Percentiles rank a stretch among this genome's conserved stretches.
phyloP scores from a whole-genome alignment of 208 protist species.

The Trypanosoma scelopori region DNA sequence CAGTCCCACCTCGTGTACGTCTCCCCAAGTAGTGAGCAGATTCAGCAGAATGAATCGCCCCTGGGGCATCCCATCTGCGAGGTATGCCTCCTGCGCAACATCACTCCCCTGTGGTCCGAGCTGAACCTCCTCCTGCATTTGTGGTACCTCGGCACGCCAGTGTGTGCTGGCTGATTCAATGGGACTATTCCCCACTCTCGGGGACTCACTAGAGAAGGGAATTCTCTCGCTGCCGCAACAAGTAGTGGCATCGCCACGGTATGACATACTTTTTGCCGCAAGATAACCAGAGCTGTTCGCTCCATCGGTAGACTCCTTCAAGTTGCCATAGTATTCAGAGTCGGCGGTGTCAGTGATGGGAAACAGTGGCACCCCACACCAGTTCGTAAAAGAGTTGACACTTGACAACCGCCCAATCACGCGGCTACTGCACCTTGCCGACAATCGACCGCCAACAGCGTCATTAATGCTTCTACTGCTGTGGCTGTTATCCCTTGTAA shows the following conservation, averaged over 20 bases:
- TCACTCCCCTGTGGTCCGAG: background rate
- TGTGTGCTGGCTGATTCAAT: background rate
- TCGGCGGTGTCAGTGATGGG: background rate
- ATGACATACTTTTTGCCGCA: background rate
- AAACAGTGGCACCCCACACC: too few relatives aligned
- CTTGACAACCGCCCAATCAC: background rate
- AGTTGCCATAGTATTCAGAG: too few relatives aligned
- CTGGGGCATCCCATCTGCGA: slow-evolving; percentile 44
- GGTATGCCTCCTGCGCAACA: slow-evolving; percentile 28
- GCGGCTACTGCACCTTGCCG: background rate
- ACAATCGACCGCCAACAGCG: background rate
- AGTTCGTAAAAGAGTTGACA: background rate
- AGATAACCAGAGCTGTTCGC: background rate
- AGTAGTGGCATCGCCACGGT: background rate
- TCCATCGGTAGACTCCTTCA: background rate
- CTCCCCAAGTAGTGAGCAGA: slow-evolving; percentile 87
- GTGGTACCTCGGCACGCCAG: too few relatives aligned
- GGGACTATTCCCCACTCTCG: background rate
- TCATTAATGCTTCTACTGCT: background rate
- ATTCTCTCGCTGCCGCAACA: background rate
- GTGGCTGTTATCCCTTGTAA: background rate
- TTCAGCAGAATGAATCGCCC: slow-evolving; percentile 66
- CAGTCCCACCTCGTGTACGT: slow-evolving; percentile 88
- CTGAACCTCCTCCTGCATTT: too few relatives aligned
- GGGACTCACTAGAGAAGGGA: slow-evolving; percentile 25